Evolutionary conservation across 2,329 filamentous ascomycete species (phyloP), one percentile per base, ranked within the genome.

Genomic region (Diplodia corticola): DNA sequence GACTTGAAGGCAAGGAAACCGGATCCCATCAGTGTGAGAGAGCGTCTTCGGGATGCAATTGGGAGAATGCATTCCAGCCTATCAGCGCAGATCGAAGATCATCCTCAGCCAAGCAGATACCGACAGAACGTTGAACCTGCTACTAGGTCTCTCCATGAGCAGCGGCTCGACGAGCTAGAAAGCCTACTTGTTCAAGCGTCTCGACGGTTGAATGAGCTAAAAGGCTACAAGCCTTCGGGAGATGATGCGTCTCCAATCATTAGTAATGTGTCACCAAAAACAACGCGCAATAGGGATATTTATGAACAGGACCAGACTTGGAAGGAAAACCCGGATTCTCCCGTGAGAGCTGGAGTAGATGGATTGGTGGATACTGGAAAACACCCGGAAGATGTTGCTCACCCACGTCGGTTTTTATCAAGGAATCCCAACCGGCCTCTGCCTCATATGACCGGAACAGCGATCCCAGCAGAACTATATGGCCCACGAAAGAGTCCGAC

Each of bases 91-190:
- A n/a, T 61, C 13, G 57, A 61, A 28, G 57, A 49, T 13, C 24
- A 61, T 35, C 4, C 26, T 3, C 12, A 24, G 26, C 40, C 57
- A 35, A 49, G 57, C 44, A 35, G 57, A 24, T 61, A 61, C 22
- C 57, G 57, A 61, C 57, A 37, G 15, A 40, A 61, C 15, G 44
- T 10, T 10, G 26, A 12, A 6, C 10, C 9, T 35, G 10, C 15
- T 10, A 26, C 37, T 5, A 49, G 20, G 22, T 35, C 57, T 20
- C 6, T 49, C n/a, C 57, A 49, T 9, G 57, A 63, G 9, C 30
- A 63, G 22, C 46, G 60, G 9, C 30, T 63, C 22, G 24, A 63
- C 3, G 60, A 63, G 22, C 20, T 63, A 2, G 60, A 63, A 5
- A 13, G n/a, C 7, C 44, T 63, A 9, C 20, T 63, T 3, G 5